Percentiles rank a stretch among this genome's conserved stretches.
These are phyloP conservation scores for Gigaspora rosea DNA, from an alignment of 192 early-diverging fungal species.

Conservation along the genomic window DNA sequence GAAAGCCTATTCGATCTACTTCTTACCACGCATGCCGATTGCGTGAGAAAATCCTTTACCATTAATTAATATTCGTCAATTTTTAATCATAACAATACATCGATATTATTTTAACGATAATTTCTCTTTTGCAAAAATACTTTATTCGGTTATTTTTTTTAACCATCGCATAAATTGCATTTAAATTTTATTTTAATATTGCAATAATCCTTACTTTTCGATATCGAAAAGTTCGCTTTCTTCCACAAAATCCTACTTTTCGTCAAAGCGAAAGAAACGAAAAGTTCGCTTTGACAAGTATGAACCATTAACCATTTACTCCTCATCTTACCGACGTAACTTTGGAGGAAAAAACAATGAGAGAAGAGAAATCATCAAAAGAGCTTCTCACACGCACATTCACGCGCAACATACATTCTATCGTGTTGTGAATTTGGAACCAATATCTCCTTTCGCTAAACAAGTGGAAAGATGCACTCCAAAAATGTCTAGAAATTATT, in stretches of 20 bases:
- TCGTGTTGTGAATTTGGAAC: conserved; percentile 1
- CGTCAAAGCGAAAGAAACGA: not conserved
- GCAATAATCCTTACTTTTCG: not conserved
- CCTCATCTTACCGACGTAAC: not conserved
- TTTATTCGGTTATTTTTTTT: not conserved
- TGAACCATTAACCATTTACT: not conserved
- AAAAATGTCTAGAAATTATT: not conserved
- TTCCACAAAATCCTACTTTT: not conserved
- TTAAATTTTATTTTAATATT: not conserved
- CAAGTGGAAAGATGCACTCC: conserved; percentile 23
- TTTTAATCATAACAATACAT: not conserved
- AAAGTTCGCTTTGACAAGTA: not conserved
- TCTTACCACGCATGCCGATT: not conserved
- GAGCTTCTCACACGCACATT: not conserved
- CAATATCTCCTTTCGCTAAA: not conserved
- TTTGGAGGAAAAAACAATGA: no score
- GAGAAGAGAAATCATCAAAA: not conserved
- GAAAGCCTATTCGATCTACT: not conserved
- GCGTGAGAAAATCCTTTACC: not conserved
- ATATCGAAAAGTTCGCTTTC: no score
- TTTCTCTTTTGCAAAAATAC: conserved; percentile 1
- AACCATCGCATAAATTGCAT: conserved; percentile 1
- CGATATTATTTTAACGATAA: not conserved
- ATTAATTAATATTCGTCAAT: not conserved
- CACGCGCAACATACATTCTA: not conserved